Conservation (phyloP, 495 filamentous ascomycete genomes). For the Talaromyces thailandensis region DNA sequence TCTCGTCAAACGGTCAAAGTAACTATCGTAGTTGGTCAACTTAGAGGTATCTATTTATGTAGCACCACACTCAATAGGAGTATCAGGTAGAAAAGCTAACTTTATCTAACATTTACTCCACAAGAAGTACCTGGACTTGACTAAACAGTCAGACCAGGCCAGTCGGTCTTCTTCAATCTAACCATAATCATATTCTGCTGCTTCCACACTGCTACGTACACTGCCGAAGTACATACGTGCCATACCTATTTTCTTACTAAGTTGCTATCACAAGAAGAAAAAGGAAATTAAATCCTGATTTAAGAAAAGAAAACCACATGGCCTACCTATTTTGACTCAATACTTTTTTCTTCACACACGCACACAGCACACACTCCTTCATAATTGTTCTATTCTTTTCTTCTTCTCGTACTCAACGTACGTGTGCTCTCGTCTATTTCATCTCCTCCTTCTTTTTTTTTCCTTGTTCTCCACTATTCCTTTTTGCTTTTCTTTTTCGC, state of each 20-base stretch:
- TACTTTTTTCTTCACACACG: conserved; percentile 13
- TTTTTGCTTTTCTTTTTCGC: conserved; percentile 3
- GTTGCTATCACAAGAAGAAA: neutral
- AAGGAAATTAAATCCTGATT: conserved; percentile 4
- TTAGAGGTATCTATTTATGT: neutral
- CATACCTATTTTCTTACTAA: neutral
- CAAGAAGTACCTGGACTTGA: neutral
- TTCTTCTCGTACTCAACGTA: conserved; percentile 12
- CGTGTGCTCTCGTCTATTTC: conserved; percentile 10
- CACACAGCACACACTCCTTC: conserved; percentile 12
- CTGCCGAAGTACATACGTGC: neutral
- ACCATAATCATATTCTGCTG: neutral
- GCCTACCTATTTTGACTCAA: conserved; percentile 6
- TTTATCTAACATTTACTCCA: neutral
- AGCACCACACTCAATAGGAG: neutral
- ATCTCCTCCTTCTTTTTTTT: conserved; percentile 13
- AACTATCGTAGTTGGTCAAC: neutral
- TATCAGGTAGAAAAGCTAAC: neutral
- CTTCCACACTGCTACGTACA: neutral
- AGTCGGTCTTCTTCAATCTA: neutral
- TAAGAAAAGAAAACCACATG: conserved; percentile 5
- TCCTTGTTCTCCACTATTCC: conserved; percentile 11
- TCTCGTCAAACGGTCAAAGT: neutral
- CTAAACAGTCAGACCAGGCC: neutral
- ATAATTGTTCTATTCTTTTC: conserved; percentile 16